Conservation (phyloP, 768 basidiomycete genomes). For the Tylopilus vinaceipallidus region DNA sequence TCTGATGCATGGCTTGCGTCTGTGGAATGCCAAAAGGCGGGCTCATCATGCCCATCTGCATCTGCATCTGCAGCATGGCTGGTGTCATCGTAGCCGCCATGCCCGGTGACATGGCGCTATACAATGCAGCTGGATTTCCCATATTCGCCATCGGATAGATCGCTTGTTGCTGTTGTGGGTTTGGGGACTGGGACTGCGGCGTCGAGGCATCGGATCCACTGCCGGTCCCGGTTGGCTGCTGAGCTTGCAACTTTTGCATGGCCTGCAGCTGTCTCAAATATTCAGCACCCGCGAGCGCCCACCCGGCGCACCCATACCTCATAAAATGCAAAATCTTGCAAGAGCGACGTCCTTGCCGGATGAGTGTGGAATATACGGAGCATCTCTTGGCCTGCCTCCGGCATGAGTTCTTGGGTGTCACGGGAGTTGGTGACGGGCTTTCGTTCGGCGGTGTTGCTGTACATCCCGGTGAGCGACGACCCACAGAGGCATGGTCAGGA, state of each 20-base stretch:
- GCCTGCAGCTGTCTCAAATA: slow-evolving; percentile 62
- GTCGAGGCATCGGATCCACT: slow-evolving; percentile 28
- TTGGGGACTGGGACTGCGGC: slow-evolving; percentile 40
- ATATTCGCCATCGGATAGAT: slow-evolving; percentile 43
- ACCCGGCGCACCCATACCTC: slow-evolving; percentile 53
- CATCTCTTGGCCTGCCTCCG: slow-evolving; percentile 97
- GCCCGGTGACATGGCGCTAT: slow-evolving; percentile 30
- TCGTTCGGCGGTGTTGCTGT: slow-evolving; percentile 93
- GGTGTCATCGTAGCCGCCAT: slow-evolving; percentile 32
- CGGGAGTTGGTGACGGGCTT: slow-evolving; percentile 98
- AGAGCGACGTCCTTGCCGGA: slow-evolving; percentile 86
- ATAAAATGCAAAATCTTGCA: slow-evolving; percentile 93
- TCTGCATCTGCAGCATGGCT: slow-evolving; percentile 44
- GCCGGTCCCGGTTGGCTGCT: slow-evolving; percentile 28
- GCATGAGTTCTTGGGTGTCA: slow-evolving; percentile 95
- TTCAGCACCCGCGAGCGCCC: slow-evolving; percentile 4
- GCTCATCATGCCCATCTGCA: slow-evolving; percentile 47
- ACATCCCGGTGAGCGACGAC: slow-evolving; percentile 12
- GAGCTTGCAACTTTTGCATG: slow-evolving; percentile 63
- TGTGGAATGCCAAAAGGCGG: slow-evolving; percentile 52
- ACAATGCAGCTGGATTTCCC: slow-evolving; percentile 46
- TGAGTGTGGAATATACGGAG: slow-evolving; percentile 93
- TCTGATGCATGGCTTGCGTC: slow-evolving; percentile 79
- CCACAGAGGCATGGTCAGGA: slow-evolving; percentile 5
- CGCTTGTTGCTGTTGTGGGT: slow-evolving; percentile 45